A percentile compares a stretch with the other conserved stretches of the same genome.
Evolutionary conservation across 2,329 filamentous ascomycete species (phyloP).

Genomic region (Fusarium phyllophilum): DNA sequence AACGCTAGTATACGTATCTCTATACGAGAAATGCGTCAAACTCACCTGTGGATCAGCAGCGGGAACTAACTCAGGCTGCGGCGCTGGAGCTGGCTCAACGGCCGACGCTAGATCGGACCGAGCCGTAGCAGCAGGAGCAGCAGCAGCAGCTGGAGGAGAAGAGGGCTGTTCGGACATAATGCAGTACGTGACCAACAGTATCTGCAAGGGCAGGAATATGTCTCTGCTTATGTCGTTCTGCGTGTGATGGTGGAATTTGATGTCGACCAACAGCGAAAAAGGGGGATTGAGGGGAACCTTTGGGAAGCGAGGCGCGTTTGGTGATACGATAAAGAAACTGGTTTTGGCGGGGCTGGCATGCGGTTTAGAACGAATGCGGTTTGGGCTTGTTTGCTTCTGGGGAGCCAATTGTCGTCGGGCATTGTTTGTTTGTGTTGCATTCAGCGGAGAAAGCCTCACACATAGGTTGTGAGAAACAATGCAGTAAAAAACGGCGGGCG

Average conservation of each 20-base stretch:
- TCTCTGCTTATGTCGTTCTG: neutral
- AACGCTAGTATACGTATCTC: neutral
- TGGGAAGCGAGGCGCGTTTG: neutral
- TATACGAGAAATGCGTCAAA: neutral
- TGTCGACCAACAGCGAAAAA: neutral
- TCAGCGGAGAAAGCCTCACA: too few species aligned
- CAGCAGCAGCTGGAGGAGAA: neutral
- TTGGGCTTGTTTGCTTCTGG: neutral
- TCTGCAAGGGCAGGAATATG: neutral
- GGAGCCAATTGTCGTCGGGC: neutral
- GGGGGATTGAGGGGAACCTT: neutral
- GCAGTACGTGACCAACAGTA: neutral
- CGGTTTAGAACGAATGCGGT: neutral
- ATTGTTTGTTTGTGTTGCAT: neutral
- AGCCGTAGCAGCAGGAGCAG: slow-evolving; percentile 1
- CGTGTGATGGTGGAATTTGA: neutral
- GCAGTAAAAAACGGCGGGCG: too few species aligned
- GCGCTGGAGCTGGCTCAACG: slow-evolving; percentile 19
- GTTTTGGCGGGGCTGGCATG: neutral
- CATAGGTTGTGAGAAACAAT: too few species aligned
- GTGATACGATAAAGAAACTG: neutral
- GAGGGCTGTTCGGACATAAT: slow-evolving; percentile 18
- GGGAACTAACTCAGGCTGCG: slow-evolving; percentile 31
- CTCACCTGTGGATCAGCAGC: slow-evolving; percentile 31
- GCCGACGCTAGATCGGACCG: slow-evolving; percentile 23